Evolutionary conservation across 139 green algal genomes (phyloP).

Genomic region (Haematococcus lacustris): DNA sequence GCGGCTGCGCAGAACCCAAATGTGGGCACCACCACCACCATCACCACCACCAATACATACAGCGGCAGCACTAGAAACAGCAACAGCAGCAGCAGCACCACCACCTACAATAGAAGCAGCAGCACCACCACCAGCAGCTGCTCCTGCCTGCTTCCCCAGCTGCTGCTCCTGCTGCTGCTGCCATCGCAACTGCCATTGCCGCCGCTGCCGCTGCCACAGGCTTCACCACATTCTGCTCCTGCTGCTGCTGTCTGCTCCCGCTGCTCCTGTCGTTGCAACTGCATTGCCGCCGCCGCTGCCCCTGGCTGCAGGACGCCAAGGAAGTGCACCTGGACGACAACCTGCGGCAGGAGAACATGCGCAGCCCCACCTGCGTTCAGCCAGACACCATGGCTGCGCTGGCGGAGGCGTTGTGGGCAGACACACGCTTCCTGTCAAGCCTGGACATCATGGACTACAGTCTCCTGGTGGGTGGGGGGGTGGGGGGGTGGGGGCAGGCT

Average conservation of each 20-base stretch:
- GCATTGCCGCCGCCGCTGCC: no score
- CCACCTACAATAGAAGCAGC: no score
- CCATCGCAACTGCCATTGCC: no score
- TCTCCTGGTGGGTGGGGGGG: slow-evolving; percentile 83
- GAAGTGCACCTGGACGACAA: slow-evolving; percentile 91
- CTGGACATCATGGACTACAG: slow-evolving; percentile 96
- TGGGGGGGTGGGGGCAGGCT: no score
- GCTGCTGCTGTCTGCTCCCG: no score
- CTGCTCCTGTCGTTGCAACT: no score
- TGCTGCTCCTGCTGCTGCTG: no score
- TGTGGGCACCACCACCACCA: neutral
- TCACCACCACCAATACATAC: no score
- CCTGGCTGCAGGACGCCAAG: no score
- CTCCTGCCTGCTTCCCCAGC: neutral
- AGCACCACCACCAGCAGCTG: neutral
- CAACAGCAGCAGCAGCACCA: neutral
- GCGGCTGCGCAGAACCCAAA: slow-evolving; percentile 37
- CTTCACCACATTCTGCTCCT: no score
- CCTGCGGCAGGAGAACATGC: slow-evolving; percentile 64
- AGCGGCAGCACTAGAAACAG: no score
- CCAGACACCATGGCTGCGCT: slow-evolving; percentile 20
- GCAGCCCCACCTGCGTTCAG: slow-evolving; percentile 59
- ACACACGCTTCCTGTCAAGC: slow-evolving; percentile 79
- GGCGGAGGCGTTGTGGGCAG: slow-evolving; percentile 72
- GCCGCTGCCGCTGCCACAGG: no score